These are phyloP conservation scores for Berkeleyomyces basicola DNA, from an alignment of 2,329 filamentous ascomycete genomes.

Conservation along the genomic window DNA sequence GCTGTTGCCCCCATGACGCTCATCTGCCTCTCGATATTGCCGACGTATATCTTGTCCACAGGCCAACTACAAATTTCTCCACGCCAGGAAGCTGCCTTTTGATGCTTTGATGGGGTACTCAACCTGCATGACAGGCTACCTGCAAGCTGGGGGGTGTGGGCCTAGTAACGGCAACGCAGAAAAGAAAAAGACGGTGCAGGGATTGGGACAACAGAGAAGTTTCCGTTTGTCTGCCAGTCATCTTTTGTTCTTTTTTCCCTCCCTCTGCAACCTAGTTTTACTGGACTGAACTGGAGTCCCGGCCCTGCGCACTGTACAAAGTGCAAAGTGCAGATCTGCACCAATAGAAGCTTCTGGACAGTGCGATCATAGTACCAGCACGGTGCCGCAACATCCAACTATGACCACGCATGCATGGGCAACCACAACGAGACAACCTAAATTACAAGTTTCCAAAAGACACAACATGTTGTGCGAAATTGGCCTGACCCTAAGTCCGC, in stretches of 20 bases:
- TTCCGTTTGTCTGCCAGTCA: constrained; percentile 6
- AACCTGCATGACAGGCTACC: background rate
- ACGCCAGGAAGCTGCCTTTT: background rate
- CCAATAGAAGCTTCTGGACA: background rate
- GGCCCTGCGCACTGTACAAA: background rate
- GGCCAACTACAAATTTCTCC: background rate
- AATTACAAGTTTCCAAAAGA: background rate
- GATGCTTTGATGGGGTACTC: background rate
- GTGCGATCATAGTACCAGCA: background rate
- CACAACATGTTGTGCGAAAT: background rate
- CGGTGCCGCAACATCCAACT: background rate
- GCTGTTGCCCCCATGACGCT: background rate
- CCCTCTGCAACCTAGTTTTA: background rate
- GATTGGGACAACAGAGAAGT: constrained; percentile 1
- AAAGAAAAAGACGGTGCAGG: background rate
- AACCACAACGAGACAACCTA: constrained; percentile 6
- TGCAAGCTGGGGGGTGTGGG: background rate
- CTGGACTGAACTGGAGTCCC: background rate
- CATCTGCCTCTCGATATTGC: background rate
- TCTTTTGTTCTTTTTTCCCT: constrained; percentile 1
- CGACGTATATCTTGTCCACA: background rate
- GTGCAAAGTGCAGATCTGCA: background rate
- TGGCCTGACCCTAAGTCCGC: background rate
- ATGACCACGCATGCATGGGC: background rate
- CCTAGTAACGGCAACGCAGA: background rate